Conservation (phyloP, 176 grass and related monocot genomes). For the Avena insularis region DNA sequence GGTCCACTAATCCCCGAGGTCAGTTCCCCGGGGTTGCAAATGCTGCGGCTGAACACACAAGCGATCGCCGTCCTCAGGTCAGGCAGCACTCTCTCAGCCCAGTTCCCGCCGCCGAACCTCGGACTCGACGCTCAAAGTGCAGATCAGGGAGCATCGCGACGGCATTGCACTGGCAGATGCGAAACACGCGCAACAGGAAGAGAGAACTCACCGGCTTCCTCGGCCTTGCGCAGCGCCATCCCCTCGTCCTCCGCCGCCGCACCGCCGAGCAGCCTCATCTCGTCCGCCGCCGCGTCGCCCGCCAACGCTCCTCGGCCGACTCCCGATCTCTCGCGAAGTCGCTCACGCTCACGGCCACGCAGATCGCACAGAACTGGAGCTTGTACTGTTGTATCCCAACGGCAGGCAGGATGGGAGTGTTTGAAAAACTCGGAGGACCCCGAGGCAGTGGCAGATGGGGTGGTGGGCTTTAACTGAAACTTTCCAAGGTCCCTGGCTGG, state of each 20-base stretch:
- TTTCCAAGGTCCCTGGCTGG: neutral
- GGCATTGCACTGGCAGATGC: neutral
- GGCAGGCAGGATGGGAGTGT: conserved; percentile 38
- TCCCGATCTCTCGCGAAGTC: neutral
- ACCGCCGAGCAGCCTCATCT: conserved; percentile 29
- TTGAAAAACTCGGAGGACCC: conserved; percentile 46
- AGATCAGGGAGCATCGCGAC: neutral
- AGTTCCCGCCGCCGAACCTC: neutral
- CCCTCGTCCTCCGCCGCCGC: conserved; percentile 45
- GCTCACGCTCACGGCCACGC: neutral
- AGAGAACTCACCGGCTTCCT: conserved; percentile 69
- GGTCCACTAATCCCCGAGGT: neutral
- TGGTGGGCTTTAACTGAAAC: conserved; percentile 33
- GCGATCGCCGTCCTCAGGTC: neutral
- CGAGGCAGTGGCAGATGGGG: conserved; percentile 2
- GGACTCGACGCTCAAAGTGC: neutral
- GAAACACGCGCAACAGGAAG: neutral
- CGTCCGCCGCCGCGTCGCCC: neutral
- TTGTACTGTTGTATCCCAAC: neutral
- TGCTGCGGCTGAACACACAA: neutral
- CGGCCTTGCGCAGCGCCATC: conserved; percentile 80
- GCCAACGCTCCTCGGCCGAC: neutral
- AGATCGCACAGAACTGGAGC: neutral
- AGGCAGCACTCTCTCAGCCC: neutral
- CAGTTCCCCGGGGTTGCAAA: neutral